Conservation (phyloP, 78 protist genomes). For the Dictyostelium brefeldianum region DNA sequence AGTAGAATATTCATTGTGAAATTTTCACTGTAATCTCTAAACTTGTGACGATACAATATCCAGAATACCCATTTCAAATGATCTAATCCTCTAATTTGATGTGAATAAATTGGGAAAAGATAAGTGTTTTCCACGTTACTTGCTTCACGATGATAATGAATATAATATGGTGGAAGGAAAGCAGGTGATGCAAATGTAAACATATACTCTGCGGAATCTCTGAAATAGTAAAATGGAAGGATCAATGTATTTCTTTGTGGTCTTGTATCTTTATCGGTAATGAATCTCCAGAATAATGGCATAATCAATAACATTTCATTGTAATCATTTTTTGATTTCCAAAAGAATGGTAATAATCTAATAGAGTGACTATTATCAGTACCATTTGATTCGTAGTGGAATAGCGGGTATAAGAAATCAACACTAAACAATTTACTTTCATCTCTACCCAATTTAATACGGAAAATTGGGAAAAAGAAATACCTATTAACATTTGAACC, state of each 20-base stretch:
- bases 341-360: constrained; percentile 49
- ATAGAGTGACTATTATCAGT: constrained; percentile 1
- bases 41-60: constrained; percentile 58
- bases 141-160: constrained; percentile 62
- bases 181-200: constrained; percentile 66
- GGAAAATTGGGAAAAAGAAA: constrained; percentile 65
- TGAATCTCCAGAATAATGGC: constrained; percentile 73
- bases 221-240: constrained; percentile 63
- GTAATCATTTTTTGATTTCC: constrained; percentile 38
- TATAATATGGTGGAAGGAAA: constrained; percentile 67
- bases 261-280: constrained; percentile 58
- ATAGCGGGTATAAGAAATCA: constrained; percentile 62
- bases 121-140: constrained; percentile 55
- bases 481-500: constrained; percentile 27
- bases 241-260: constrained; percentile 53
- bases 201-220: constrained; percentile 65
- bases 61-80: constrained; percentile 66
- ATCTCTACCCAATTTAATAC: background rate
- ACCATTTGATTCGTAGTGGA: constrained; percentile 55
- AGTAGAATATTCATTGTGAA: constrained; percentile 42
- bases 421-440: constrained; percentile 2
- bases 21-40: constrained; percentile 48
- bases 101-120: constrained; percentile 73
- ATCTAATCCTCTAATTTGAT: constrained; percentile 70
- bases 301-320: constrained; percentile 56